A percentile compares a stretch with the other conserved stretches of the same genome.
phyloP scores from a whole-genome alignment of 23 red algal species.

The Pyropia haitanensis region DNA sequence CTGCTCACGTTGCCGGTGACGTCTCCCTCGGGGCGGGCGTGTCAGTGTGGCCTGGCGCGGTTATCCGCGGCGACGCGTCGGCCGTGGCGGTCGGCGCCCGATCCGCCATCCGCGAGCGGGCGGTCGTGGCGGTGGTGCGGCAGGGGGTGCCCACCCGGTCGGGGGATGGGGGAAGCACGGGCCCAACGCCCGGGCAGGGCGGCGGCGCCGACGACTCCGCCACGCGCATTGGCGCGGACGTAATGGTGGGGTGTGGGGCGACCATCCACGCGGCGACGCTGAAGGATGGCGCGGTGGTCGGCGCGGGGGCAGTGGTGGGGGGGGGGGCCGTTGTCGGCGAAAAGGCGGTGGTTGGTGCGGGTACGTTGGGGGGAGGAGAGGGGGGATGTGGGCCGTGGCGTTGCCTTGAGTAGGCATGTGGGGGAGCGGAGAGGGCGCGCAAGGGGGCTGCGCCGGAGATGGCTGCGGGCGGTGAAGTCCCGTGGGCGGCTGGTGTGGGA shows the following conservation, averaged over 20 bases:
- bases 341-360: slow-evolving; percentile 40
- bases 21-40: slow-evolving; percentile 43
- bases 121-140: slow-evolving; percentile 42
- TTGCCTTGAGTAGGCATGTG: too few relatives aligned
- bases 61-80: slow-evolving; percentile 77
- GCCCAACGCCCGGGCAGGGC: too few relatives aligned
- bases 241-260: slow-evolving; percentile 9
- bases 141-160: slow-evolving; percentile 3
- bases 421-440: too few relatives aligned
- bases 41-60: slow-evolving; percentile 97
- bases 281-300: slow-evolving; percentile 42
- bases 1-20: slow-evolving; percentile 74
- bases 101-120: slow-evolving; percentile 70
- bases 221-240: slow-evolving; percentile 25
- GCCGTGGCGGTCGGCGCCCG: slow-evolving; percentile 53
- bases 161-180: too few relatives aligned
- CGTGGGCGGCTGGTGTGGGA: too few relatives aligned
- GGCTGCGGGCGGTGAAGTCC: too few relatives aligned
- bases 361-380: not conserved
- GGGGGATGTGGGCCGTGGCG: too few relatives aligned
- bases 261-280: slow-evolving; percentile 34
- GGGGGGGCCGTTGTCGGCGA: slow-evolving; percentile 44
- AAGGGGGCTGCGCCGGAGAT: not conserved
- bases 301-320: slow-evolving; percentile 47
- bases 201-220: slow-evolving; percentile 17